phyloP scores from a whole-genome alignment of 2,329 filamentous ascomycete genomes.

The Myriosclerotinia curreyana region DNA sequence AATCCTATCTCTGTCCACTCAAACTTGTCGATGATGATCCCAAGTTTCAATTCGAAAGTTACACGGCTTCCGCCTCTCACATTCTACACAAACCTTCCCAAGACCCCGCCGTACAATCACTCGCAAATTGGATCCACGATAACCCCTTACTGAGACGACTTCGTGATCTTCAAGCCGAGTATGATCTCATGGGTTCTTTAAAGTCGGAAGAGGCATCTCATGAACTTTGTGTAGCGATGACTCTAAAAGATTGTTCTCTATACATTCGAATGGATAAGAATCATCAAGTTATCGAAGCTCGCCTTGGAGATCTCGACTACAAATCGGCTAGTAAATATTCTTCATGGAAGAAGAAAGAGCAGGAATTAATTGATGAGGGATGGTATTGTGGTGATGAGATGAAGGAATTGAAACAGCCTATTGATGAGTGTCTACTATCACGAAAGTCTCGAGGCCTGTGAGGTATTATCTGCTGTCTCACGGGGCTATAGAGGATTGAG shows the following conservation, averaged over 20 bases:
- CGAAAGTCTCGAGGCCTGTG: neutral
- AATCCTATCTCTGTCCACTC: constrained; percentile 56
- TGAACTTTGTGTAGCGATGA: constrained; percentile 70
- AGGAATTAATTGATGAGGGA: constrained; percentile 59
- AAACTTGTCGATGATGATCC: constrained; percentile 56
- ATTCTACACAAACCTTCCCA: constrained; percentile 32
- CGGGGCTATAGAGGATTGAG: too few relatives aligned
- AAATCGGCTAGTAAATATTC: constrained; percentile 67
- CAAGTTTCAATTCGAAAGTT: constrained; percentile 42
- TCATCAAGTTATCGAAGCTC: constrained; percentile 47
- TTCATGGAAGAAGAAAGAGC: constrained; percentile 67
- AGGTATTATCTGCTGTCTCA: too few relatives aligned
- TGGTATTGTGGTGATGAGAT: constrained; percentile 57
- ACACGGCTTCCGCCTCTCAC: constrained; percentile 37
- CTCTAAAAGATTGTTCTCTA: constrained; percentile 73
- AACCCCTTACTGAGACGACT: constrained; percentile 41
- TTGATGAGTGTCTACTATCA: constrained; percentile 18
- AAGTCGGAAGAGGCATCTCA: constrained; percentile 38
- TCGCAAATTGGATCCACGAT: constrained; percentile 41
- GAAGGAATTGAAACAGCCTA: constrained; percentile 21
- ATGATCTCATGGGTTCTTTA: constrained; percentile 38
- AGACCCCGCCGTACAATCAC: constrained; percentile 1
- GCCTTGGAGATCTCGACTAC: constrained; percentile 73
- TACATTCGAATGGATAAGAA: constrained; percentile 57
- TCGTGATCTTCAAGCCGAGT: constrained; percentile 42